Base-by-base conservation (phyloP, 2,329 filamentous ascomycete species). In the Diaporthe humulicola region DNA sequence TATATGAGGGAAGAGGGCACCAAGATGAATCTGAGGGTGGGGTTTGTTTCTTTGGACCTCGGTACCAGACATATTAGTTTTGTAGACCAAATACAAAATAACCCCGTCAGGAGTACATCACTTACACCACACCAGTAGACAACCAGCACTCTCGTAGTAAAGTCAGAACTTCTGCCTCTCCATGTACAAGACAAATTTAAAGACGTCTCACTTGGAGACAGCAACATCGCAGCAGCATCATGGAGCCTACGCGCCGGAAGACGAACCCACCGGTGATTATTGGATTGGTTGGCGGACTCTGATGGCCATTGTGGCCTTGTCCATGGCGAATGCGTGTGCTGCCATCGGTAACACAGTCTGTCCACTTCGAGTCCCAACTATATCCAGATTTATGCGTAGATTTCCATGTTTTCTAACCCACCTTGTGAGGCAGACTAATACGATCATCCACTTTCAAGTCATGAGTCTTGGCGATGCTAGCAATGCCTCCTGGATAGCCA, bases 311-410 rank as follows among this genome's bases (percentile, higher is more conserved):
- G n/a, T 74, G 9, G 57, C 73, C 2, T 45, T 74, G 30, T 60
- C 73, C 1, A 66, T 74, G 73, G 73, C 67, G n/a, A 74, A 74
- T 36, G 69, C 71, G 15, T 74, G 73, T 38, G 73, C 73, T 40
- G 73, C 73, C 14, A 74, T 74, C 17, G 54, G 69, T 28, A 74
- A 71, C 42, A 72, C 73, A 2, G 73, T 74, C 30, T 19, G 73
- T 67, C 4, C 5, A 33, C 30, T 54, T n/a, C 3, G 2, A n/a
- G n/a, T 8, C 2, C 4, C 3, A 22, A 0, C 4, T 3, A 9
- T 45, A 40, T 2, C 25, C n/a, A 61, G 8, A 9, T 1, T 9
- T 33, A 19, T 28, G 14, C 28, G 3, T 4, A 1, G 3, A 4
- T 12, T 7, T n/a, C 5, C 8, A 14, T 22, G 14, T 36, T 48